These are phyloP conservation scores for Pleurotus salmoneostramineus DNA, from an alignment of 768 basidiomycete species.

Conservation along the genomic window DNA sequence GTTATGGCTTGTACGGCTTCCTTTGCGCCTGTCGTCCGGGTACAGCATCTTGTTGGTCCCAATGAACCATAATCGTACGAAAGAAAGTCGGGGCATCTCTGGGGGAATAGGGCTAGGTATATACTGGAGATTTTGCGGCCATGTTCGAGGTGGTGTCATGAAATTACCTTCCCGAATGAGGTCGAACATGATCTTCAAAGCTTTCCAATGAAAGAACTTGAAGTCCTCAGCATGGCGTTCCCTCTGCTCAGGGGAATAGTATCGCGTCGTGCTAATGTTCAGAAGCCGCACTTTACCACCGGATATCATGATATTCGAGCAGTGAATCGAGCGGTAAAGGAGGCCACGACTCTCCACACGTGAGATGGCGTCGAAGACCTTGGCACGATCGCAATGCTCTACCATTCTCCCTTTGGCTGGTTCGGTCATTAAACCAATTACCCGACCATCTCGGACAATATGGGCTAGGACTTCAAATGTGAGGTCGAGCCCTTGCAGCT, in stretches of 20 bases:
- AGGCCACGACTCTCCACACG: conserved; percentile 12
- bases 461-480: conserved; percentile 14
- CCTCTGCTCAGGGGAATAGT: neutral
- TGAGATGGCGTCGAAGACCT: conserved; percentile 12
- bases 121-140: conserved; percentile 1
- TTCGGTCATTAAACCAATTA: conserved; percentile 18
- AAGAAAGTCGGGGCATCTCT: neutral
- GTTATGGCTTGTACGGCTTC: neutral
- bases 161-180: conserved; percentile 2
- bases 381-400: conserved; percentile 11
- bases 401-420: conserved; percentile 11
- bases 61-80: neutral
- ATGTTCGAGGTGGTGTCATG: conserved; percentile 1
- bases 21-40: neutral
- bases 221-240: neutral
- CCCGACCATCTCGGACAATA: conserved; percentile 14
- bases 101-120: conserved; percentile 1
- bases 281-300: conserved; percentile 31
- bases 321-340: conserved; percentile 17
- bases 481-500: conserved; percentile 11
- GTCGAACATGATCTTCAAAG: conserved; percentile 6
- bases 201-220: conserved; percentile 4
- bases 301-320: conserved; percentile 24
- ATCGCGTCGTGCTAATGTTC: conserved; percentile 16
- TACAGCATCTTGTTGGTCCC: neutral